Evolutionary conservation across 2,329 filamentous ascomycete species (phyloP), one percentile per base, ranked within the genome.

Genomic region (Cercospora sp.): DNA sequence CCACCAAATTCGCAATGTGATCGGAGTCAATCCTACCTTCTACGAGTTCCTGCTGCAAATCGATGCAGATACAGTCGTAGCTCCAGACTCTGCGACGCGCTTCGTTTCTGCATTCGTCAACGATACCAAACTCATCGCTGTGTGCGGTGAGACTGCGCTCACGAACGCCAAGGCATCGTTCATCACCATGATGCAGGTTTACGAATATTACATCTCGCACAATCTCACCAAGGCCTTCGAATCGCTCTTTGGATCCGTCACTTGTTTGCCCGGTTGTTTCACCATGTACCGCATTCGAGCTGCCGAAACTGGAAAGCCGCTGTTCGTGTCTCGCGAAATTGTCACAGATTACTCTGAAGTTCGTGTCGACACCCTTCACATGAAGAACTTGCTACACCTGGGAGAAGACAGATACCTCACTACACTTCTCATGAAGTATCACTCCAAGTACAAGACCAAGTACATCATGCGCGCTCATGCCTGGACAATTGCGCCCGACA

Each of bases 171-270:
- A 97, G 80, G 87, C 91, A 6, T 97, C 94, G 0, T 93, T 96
- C 77, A 89, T 97, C 73, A 99, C 95, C 62, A 98, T 98, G 94
- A 99, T 99, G 79, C 95, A 99, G 81, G 94, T 99, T 36, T 99
- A 98, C 85, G 94, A 99, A 81, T 99, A 99, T 86, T 99, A 94
- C 84, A 99, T 99, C 76, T 98, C 94, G 62, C 94, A 99, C 85
- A 97, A 98, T 79, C 82, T 99, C 74, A 90, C 92, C 74, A 98
- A 99, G 83, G 95, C 94, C 12, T 99, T 99, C 79, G 94, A 98
- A 82, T 95, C 91, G 82, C 86, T 99, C 75, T 99, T 99, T 78
- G 95, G 94, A 67, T 97, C 92, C 73, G 94, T 99, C 74, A 99
- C 95, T 61, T 99, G 95, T 86, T 85, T 99, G 78, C 95, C 95